A percentile compares a stretch with the other conserved stretches of the same genome.
phyloP scores from a whole-genome alignment of 1,284 basidiomycete species.

The Tausonia pullulans region DNA sequence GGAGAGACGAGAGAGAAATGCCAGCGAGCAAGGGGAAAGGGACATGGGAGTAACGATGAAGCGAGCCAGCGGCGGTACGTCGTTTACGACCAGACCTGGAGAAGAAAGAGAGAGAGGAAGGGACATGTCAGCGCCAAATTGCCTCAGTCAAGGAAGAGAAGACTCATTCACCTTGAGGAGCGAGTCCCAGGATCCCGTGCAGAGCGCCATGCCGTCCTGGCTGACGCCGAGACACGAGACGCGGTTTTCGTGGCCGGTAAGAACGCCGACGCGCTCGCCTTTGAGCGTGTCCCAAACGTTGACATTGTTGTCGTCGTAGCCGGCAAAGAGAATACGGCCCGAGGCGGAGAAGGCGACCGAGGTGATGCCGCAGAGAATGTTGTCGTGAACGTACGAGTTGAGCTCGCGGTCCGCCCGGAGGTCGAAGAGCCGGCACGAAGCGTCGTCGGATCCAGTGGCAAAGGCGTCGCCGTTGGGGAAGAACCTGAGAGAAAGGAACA shows the following conservation, averaged over 20 bases:
- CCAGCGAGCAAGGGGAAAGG: not conserved
- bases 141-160: not conserved
- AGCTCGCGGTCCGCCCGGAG: conserved; percentile 94
- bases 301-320: conserved; percentile 98
- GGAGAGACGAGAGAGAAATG: not conserved
- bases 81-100: not conserved
- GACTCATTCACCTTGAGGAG: conserved; percentile 66
- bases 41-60: not conserved
- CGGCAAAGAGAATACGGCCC: conserved; percentile 92
- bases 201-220: conserved; percentile 91
- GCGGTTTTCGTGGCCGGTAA: conserved; percentile 95
- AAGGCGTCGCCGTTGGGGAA: conserved; percentile 99
- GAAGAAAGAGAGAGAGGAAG: not conserved
- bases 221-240: conserved; percentile 94
- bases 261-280: conserved; percentile 90
- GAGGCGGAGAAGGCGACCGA: conserved; percentile 97
- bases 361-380: conserved; percentile 96
- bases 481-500: conserved; percentile 49
- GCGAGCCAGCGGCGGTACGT: not conserved
- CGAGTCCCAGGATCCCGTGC: conserved; percentile 97
- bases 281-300: conserved; percentile 95
- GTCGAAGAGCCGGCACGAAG: conserved; percentile 94
- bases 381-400: conserved; percentile 94
- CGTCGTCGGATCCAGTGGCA: conserved; percentile 97
- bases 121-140: not conserved